Evolutionary conservation across 208 protist species (phyloP), one percentile per base, ranked within the genome.

Genomic region (Blechomonas ayalai): DNA sequence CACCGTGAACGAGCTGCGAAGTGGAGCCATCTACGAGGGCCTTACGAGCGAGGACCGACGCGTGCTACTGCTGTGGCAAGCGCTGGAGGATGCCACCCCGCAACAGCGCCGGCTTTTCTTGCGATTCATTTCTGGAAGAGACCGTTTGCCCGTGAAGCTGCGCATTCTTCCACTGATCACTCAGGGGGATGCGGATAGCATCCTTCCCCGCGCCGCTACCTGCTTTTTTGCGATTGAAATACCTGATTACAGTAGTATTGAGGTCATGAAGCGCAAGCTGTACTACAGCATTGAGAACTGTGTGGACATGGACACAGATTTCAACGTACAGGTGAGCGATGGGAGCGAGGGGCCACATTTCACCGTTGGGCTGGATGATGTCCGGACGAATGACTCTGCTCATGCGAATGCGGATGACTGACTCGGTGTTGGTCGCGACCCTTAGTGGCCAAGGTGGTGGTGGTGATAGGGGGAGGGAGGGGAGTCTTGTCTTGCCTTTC

Each of bases 221-320:
- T 98, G 96, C 79, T 98, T 98, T 70, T 98, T 98, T 52, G 74
- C 85, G 12, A 25, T 98, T 20, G 87, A 97, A 53, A 59, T 98
- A 26, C 96, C 96, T 5, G 74, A 95, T 52, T 98, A 98, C 68
- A 91, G 80, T 48, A 81, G 72, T 0, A 54, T 96, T 12, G 89
- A 95, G n/a, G 75, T 95, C 18, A 84, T 97, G 77, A 90, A 89
- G 62, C 59, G 64, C 29, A 96, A 95, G 58, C 75, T 98, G 19
- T 90, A 89, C 47, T 98, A 97, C 74, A 94, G 93, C 50, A 97
- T 98, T 41, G 77, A 90, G 44, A 92, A 97, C 67, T 98, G 96
- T 48, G 66, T 65, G 4, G 86, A 92, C 47, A 97, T 98, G 52
- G 96, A 97, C 67, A 92, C 82, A 10, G 90, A 96, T 59, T 96